Evolutionary conservation across 768 basidiomycete genomes (phyloP).

Genomic region (Serendipita sp.): DNA sequence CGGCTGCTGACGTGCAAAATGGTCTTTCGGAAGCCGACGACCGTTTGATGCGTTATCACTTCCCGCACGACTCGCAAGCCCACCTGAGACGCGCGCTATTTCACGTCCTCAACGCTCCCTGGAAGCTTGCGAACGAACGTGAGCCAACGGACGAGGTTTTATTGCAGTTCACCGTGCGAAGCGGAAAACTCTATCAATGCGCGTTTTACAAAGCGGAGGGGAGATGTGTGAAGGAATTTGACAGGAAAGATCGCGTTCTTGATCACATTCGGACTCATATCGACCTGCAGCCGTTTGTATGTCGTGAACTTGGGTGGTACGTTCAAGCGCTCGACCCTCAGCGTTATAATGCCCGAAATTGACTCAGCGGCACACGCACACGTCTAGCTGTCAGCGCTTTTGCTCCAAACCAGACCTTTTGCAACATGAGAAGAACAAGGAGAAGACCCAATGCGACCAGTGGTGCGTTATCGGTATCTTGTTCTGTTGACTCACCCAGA

Average conservation of each 20-base stretch:
- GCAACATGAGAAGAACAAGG: conserved; percentile 5
- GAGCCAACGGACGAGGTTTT: background rate
- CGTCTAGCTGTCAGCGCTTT: background rate
- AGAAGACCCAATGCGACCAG: conserved; percentile 3
- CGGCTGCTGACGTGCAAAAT: background rate
- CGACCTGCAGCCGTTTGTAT: background rate
- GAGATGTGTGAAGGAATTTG: conserved; percentile 1
- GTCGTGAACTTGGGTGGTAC: background rate
- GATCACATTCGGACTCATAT: conserved; percentile 1
- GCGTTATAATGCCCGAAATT: background rate
- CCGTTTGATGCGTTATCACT: conserved; percentile 2
- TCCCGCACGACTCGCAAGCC: background rate
- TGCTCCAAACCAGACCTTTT: conserved; percentile 3
- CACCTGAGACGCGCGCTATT: conserved; percentile 1
- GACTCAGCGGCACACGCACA: background rate
- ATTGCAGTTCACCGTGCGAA: background rate
- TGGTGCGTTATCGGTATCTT: background rate
- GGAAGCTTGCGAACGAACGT: conserved; percentile 1
- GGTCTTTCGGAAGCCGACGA: conserved; percentile 2
- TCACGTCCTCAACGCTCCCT: background rate
- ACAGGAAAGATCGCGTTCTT: background rate
- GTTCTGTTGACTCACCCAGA: background rate
- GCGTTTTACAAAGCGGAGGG: background rate
- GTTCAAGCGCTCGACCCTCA: background rate
- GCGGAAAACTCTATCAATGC: conserved; percentile 1